phyloP scores from a whole-genome alignment of 495 filamentous ascomycete species.

The Aspergillus indologenus region DNA sequence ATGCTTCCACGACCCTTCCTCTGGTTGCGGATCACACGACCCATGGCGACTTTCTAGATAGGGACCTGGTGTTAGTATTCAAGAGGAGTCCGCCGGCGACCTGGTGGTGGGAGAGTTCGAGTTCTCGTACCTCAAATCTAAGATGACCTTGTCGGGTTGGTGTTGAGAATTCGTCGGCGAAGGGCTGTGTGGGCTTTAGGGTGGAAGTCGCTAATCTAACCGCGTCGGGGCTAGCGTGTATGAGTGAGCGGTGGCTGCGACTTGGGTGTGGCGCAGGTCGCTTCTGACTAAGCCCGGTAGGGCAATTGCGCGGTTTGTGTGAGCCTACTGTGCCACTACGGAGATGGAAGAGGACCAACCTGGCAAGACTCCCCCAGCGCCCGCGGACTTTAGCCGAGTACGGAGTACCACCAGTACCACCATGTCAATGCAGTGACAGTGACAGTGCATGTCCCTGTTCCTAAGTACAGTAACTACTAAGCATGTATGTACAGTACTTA shows the following conservation, averaged over 20 bases:
- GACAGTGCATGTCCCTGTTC: too few relatives aligned
- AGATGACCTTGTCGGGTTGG: slow-evolving; percentile 50
- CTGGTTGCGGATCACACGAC: slow-evolving; percentile 93
- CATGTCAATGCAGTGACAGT: too few relatives aligned
- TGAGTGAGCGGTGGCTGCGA: slow-evolving; percentile 16
- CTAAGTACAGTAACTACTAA: too few relatives aligned
- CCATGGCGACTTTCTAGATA: slow-evolving; percentile 57
- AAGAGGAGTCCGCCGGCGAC: slow-evolving; percentile 31
- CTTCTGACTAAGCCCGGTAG: background rate
- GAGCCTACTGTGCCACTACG: too few relatives aligned
- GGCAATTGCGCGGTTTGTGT: too few relatives aligned
- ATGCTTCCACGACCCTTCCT: slow-evolving; percentile 97
- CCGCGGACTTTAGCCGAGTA: too few relatives aligned
- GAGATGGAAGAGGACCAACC: too few relatives aligned
- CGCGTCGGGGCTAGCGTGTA: slow-evolving; percentile 35
- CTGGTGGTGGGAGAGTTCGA: slow-evolving; percentile 32
- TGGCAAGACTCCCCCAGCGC: background rate
- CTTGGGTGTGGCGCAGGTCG: slow-evolving; percentile 14
- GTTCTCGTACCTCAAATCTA: slow-evolving; percentile 46
- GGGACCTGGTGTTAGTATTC: slow-evolving; percentile 40
- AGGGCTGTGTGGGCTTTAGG: slow-evolving; percentile 51
- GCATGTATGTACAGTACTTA: too few relatives aligned
- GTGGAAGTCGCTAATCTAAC: slow-evolving; percentile 49
- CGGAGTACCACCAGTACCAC: too few relatives aligned
- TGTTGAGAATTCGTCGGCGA: slow-evolving; percentile 46